Conservation (phyloP, 192 early-diverging fungal genomes). For the Coemansia sp. region DNA sequence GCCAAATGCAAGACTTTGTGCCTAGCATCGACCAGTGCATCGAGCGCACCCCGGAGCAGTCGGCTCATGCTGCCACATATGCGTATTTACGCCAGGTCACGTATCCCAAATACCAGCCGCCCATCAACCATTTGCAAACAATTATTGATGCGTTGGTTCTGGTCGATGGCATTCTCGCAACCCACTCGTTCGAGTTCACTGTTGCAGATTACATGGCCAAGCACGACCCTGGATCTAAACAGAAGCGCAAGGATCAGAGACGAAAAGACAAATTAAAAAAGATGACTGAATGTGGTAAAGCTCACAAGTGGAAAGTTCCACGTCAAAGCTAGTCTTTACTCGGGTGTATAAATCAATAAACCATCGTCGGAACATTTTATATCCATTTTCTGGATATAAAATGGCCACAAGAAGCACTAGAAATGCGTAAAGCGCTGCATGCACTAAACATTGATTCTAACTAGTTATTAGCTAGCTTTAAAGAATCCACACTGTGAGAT, state of each 20-base stretch:
- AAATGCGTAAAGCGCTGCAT: no score
- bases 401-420: no score
- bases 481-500: no score
- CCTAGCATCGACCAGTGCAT: neutral
- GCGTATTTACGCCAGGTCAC: neutral
- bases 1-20: neutral
- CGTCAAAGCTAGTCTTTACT: no score
- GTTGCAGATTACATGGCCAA: neutral
- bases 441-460: no score
- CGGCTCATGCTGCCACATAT: neutral
- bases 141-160: neutral
- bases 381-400: no score
- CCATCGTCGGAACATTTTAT: no score
- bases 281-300: neutral
- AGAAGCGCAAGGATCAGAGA: neutral
- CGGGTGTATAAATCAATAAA: no score
- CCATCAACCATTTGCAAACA: neutral
- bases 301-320: no score
- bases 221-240: neutral
- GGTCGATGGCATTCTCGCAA: neutral
- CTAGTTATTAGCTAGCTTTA: no score
- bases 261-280: neutral
- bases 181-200: neutral
- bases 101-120: neutral
- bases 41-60: neutral